Evolutionary conservation across 805 yeast genomes (phyloP), one percentile per base, ranked within the genome.

Genomic region (Torulaspora gathmanii): DNA sequence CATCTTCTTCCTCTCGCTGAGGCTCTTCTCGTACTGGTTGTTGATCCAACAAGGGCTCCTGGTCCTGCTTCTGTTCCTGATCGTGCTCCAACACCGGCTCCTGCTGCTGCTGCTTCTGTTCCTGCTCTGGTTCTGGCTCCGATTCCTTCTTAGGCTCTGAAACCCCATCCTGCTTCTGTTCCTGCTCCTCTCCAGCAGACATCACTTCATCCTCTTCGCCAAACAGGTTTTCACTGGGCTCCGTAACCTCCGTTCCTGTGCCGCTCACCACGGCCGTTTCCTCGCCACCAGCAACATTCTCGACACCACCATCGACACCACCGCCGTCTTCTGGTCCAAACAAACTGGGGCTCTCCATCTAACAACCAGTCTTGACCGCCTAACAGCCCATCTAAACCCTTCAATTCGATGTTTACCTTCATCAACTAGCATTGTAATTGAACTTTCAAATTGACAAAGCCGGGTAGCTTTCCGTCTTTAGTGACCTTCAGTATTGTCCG

Each of bases 121-220:
- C 27, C 23, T 20, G 23, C 23, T 20, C 23, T 6, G 6, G 27
- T 25, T 26, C 26, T 34, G 6, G 19, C 23, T n/a, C 40, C 36
- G n/a, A n/a, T n/a, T n/a, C n/a, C n/a, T n/a, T n/a, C n/a, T n/a
- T n/a, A n/a, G n/a, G n/a, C n/a, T n/a, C n/a, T n/a, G n/a, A n/a
- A n/a, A n/a, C n/a, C n/a, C n/a, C n/a, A n/a, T n/a, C 6, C 27
- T 17, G 37, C 33, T 4, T 28, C 33, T 19, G 27, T 25, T 26
- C 26, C 38, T 10, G 19, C 23, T n/a, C 40, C 36, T 31, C 34
- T 5, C 27, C 29, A 13, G 35, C 42, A 25, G 42, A 37, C 33
- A 36, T 15, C 12, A 19, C 40, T 11, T 40, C 42, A 9, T 47
- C 45, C 33, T 46, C 50, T 2, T 42, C 46, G 33, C 44, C 48